Evolutionary conservation across 2,329 filamentous ascomycete species (phyloP), one percentile per base, ranked within the genome.

Genomic region (Colletotrichum camelliae): DNA sequence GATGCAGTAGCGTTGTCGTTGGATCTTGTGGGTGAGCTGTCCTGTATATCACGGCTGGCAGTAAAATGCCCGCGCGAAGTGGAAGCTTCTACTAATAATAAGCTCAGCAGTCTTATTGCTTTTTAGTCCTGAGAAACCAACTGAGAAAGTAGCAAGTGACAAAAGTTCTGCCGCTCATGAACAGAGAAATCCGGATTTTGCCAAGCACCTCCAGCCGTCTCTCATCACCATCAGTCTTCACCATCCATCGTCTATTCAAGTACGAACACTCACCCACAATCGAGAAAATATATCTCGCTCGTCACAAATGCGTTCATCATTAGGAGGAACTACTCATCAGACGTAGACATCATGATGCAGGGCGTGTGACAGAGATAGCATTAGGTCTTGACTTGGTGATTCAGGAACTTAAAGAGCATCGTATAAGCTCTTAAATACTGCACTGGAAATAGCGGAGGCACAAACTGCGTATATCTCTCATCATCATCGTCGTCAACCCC

Each of bases 1-100:
- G 1, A 43, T 5, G 18, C 1, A n/a, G 18, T 0, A 43, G 0
- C 0, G 0, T 43, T 43, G 8, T 43, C 0, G 4, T 39, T 39
- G 5, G 39, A 16, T 1, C 39, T 43, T 43, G 2, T 43, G 18
- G 39, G 39, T n/a, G 39, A 43, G 16, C 39, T 8, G 5, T 6
- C 1, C n/a, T 12, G 18, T n/a, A n/a, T 43, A 2, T 10, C 16
- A 43, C 2, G 2, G 18, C 39, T 43, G 18, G 4, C 4, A n/a
- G 9, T 3, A 5, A 43, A 5, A 10, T 43, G 8, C 16, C 8
- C 8, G 4, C 8, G 37, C 1, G 7, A 43, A 8, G 1, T 9
- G 16, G 16, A 43, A 43, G 1, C 9, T 2, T 43, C 39, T 43
- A 6, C 18, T 0, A n/a, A n/a, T 0, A 48, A 0, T 0, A n/a